Conservation (phyloP, 345 rosid genomes). For the Populus alba region DNA sequence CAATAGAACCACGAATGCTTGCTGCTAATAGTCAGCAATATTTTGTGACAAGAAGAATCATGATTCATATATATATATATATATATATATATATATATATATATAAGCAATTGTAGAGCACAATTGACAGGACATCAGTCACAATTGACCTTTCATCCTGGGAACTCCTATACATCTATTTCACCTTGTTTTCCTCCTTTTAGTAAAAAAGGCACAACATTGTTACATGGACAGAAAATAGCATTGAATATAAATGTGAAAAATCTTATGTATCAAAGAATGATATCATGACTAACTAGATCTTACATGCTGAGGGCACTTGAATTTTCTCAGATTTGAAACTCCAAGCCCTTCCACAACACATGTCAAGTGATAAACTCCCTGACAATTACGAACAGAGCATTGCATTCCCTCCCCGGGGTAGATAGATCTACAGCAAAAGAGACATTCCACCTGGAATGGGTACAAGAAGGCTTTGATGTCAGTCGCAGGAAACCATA, state of each 20-base stretch:
- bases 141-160: neutral
- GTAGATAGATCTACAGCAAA: slow-evolving; percentile 50
- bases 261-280: slow-evolving; percentile 7
- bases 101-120: neutral
- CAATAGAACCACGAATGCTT: neutral
- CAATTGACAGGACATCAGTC: neutral
- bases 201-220: neutral
- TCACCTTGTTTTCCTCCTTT: neutral
- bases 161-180: neutral
- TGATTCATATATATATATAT: neutral
- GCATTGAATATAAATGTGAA: neutral
- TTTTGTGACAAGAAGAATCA: neutral
- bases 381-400: slow-evolving; percentile 61
- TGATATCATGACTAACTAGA: slow-evolving; percentile 8
- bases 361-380: slow-evolving; percentile 60
- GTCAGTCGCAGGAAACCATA: neutral
- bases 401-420: slow-evolving; percentile 66
- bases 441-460: slow-evolving; percentile 63
- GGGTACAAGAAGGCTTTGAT: neutral
- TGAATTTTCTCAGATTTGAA: slow-evolving; percentile 49
- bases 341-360: slow-evolving; percentile 42
- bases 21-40: neutral
- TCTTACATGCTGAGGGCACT: slow-evolving; percentile 90
- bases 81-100: neutral
- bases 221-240: neutral